These are phyloP conservation scores for Hyaloscypha hepaticicola DNA, from an alignment of 495 filamentous ascomycete genomes.

Conservation along the genomic window DNA sequence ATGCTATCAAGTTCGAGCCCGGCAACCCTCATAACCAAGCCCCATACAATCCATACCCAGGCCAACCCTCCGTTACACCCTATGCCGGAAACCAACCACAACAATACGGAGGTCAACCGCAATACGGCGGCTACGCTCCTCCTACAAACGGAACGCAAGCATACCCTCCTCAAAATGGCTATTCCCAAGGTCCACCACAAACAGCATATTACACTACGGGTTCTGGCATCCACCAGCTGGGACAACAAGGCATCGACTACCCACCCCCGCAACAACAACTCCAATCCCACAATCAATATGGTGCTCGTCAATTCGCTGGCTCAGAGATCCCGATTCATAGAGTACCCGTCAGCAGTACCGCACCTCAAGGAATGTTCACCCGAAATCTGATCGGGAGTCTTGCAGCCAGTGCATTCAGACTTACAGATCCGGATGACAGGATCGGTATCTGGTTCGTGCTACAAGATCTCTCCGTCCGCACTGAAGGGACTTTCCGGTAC, in stretches of 20 bases:
- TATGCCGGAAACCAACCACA: constrained; percentile 10
- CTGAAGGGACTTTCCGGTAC: constrained; percentile 88
- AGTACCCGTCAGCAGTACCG: constrained; percentile 32
- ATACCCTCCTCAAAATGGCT: constrained; percentile 28
- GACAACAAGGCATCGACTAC: constrained; percentile 7
- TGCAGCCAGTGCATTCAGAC: constrained; percentile 83
- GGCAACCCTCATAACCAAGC: constrained; percentile 1
- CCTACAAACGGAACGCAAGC: constrained; percentile 11
- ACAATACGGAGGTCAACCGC: background rate
- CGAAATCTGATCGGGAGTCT: constrained; percentile 93
- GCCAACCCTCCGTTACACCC: constrained; percentile 22
- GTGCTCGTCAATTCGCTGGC: constrained; percentile 15
- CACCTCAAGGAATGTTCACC: constrained; percentile 88
- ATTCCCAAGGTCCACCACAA: constrained; percentile 11
- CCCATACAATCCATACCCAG: constrained; percentile 28
- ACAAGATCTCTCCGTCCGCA: constrained; percentile 91
- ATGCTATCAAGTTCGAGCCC: constrained; percentile 7
- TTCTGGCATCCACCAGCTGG: constrained; percentile 14
- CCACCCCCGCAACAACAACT: constrained; percentile 29
- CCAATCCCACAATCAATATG: constrained; percentile 20
- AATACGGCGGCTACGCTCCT: constrained; percentile 17
- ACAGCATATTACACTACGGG: constrained; percentile 17
- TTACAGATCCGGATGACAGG: constrained; percentile 79
- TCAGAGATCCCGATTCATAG: constrained; percentile 15
- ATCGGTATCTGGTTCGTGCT: constrained; percentile 96